Percentiles rank a stretch among this genome's conserved stretches.
Evolutionary conservation across 2,329 filamentous ascomycete species (phyloP).

Genomic region (Arthrobotrys entomopaga): DNA sequence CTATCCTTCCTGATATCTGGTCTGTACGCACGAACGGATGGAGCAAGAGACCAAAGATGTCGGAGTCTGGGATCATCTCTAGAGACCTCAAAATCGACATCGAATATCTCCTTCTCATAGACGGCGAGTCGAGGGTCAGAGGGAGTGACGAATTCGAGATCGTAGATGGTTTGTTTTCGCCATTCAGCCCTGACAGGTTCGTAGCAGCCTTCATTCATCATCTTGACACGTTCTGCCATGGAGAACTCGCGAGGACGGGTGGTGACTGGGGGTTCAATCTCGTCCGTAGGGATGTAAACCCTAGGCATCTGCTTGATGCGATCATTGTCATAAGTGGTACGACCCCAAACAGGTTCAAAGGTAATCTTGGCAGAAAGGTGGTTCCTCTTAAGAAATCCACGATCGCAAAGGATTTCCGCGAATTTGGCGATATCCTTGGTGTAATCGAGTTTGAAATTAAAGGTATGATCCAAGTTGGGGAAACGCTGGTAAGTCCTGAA

Average conservation of each 20-base stretch:
- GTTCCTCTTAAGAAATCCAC: constrained; percentile 34
- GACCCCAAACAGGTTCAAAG: constrained; percentile 37
- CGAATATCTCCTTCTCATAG: constrained; percentile 25
- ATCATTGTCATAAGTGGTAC: neutral
- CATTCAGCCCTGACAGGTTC: constrained; percentile 14
- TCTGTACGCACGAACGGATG: constrained; percentile 17
- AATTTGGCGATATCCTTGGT: constrained; percentile 22
- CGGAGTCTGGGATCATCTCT: constrained; percentile 50
- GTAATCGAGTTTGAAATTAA: constrained; percentile 21
- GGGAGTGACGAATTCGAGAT: constrained; percentile 39
- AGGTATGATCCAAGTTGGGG: constrained; percentile 28
- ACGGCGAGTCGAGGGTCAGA: constrained; percentile 17
- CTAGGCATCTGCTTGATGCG: constrained; percentile 12
- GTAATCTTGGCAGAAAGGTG: constrained; percentile 5
- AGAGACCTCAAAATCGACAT: constrained; percentile 49
- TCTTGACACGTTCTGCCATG: constrained; percentile 18
- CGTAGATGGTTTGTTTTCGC: constrained; percentile 52
- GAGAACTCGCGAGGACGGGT: constrained; percentile 32
- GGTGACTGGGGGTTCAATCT: constrained; percentile 27
- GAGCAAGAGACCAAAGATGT: constrained; percentile 34
- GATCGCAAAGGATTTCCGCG: constrained; percentile 40
- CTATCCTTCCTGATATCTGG: neutral
- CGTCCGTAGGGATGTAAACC: constrained; percentile 25
- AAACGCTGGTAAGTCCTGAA: constrained; percentile 25
- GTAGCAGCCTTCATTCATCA: constrained; percentile 13